These are phyloP conservation scores for Capronia epimyces DNA, from an alignment of 2,329 filamentous ascomycete genomes.

Conservation along the genomic window DNA sequence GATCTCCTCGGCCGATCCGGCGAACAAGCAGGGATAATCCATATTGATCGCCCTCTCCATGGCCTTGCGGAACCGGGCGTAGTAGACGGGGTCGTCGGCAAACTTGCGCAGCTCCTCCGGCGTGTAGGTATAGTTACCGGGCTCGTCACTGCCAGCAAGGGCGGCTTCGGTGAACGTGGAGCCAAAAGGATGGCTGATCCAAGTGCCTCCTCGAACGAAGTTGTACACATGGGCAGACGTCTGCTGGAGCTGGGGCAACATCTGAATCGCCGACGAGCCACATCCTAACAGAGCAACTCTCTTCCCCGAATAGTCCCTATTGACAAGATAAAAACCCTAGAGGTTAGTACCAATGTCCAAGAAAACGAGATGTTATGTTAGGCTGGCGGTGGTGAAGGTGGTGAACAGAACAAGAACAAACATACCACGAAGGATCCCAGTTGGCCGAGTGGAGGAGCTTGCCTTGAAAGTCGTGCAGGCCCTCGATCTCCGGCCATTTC, in stretches of 20 bases:
- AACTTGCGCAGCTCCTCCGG: slow-evolving; percentile 29
- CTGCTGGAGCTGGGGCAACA: slow-evolving; percentile 30
- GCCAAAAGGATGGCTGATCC: slow-evolving; percentile 31
- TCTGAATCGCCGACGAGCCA: slow-evolving; percentile 30
- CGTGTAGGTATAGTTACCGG: slow-evolving; percentile 30
- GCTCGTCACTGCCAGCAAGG: slow-evolving; percentile 27
- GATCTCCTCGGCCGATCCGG: slow-evolving; percentile 22
- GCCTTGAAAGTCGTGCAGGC: slow-evolving; percentile 34
- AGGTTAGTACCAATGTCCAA: too few relatives aligned
- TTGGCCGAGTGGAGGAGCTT: slow-evolving; percentile 5
- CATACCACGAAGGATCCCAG: neutral
- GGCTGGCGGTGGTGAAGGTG: too few relatives aligned
- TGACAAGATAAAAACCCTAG: too few relatives aligned
- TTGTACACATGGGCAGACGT: slow-evolving; percentile 30
- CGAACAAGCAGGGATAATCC: slow-evolving; percentile 26
- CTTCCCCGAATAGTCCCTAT: too few relatives aligned
- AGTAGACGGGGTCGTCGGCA: slow-evolving; percentile 20
- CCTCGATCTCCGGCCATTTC: slow-evolving; percentile 50
- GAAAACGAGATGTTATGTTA: too few relatives aligned
- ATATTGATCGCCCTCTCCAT: slow-evolving; percentile 32
- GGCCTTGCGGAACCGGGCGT: slow-evolving; percentile 35
- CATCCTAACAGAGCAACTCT: slow-evolving; percentile 30
- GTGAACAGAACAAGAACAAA: too few relatives aligned
- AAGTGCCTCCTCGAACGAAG: slow-evolving; percentile 31
- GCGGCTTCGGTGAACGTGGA: slow-evolving; percentile 22